Evolutionary conservation across 805 yeast species (phyloP), one percentile per base, ranked within the genome.

Genomic region (Teunomyces lycoperdinae): DNA sequence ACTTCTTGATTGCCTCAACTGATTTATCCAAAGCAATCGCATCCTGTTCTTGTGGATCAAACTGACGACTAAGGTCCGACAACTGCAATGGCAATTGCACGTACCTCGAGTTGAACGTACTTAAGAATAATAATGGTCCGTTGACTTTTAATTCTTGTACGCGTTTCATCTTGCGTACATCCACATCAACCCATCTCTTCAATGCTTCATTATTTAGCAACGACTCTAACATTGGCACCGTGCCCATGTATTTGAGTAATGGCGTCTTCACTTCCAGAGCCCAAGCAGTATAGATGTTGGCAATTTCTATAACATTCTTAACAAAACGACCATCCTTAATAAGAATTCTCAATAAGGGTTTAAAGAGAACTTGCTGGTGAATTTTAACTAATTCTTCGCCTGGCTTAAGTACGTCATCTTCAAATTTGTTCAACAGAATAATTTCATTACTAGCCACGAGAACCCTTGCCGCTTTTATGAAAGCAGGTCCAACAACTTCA

Each of bases 221-320:
- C 46, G 80, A 83, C 58, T 80, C 80, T 1, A 83, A 83, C 53
- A 77, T 74, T 1, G 85, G 87, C 66, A 82, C 74, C 5, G 78
- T 69, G 33, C 77, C 78, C 33, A 89, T 85, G 56, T 87, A 87
- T 33, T 68, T 70, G 16, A 82, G 53, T 45, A 86, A 82, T 0
- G 82, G 73, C 1, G 69, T 69, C 17, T 73, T 67, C 0, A 88
- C 89, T 16, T 70, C 74, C 27, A 68, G 67, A 1, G 84, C 73
- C 96, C 96, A 89, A 14, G 76, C 75, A 28, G 74, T 62, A 52
- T 86, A 80, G 9, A 87, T 73, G 42, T 80, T 81, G 3, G 86
- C 87, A 11, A 87, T 74, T 8, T 62, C 70, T 1, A 45, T 51
- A 26, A 73, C 42, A 7, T 81, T 80, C 31, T 74, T 76, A 10